A percentile compares a stretch with the other conserved stretches of the same genome.
phyloP scores from a whole-genome alignment of 768 basidiomycete genomes.

The Clavaria fumosa region DNA sequence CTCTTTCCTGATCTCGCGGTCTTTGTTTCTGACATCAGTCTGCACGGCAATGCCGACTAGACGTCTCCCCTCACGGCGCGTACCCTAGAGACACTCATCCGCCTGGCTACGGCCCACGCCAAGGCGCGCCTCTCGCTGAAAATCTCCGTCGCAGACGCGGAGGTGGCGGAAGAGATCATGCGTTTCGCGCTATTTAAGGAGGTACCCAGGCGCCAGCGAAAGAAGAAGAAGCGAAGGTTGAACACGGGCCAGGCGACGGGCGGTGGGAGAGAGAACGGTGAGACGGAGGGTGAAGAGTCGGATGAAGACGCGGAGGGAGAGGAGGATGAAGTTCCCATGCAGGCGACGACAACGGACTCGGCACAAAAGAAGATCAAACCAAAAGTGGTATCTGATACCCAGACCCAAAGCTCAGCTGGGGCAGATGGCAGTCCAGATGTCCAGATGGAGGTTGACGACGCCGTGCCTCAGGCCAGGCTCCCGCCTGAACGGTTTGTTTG shows the following conservation, averaged over 20 bases:
- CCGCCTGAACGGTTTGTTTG: slow-evolving; percentile 47
- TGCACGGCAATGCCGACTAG: no score
- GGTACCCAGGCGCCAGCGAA: slow-evolving; percentile 65
- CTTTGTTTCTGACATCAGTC: slow-evolving; percentile 10
- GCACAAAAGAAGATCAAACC: slow-evolving; percentile 17
- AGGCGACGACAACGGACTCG: slow-evolving; percentile 41
- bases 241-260: slow-evolving; percentile 38
- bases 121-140: slow-evolving; percentile 82
- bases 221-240: slow-evolving; percentile 82
- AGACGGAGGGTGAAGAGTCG: slow-evolving; percentile 39
- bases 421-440: slow-evolving; percentile 53
- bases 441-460: slow-evolving; percentile 38
- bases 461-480: slow-evolving; percentile 22
- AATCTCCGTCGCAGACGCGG: slow-evolving; percentile 75
- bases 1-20: slow-evolving; percentile 3
- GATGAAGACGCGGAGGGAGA: slow-evolving; percentile 35
- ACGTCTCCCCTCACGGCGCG: slow-evolving; percentile 96
- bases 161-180: slow-evolving; percentile 86
- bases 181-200: slow-evolving; percentile 97
- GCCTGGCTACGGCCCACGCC: slow-evolving; percentile 94
- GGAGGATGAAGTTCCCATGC: slow-evolving; percentile 24
- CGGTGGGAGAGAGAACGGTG: slow-evolving; percentile 30
- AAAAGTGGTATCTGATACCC: slow-evolving; percentile 15
- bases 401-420: slow-evolving; percentile 44
- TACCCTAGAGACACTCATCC: slow-evolving; percentile 96